A percentile compares a stretch with the other conserved stretches of the same genome.
Evolutionary conservation across 179 eudicot species (phyloP).

Genomic region (Silene coronaria): DNA sequence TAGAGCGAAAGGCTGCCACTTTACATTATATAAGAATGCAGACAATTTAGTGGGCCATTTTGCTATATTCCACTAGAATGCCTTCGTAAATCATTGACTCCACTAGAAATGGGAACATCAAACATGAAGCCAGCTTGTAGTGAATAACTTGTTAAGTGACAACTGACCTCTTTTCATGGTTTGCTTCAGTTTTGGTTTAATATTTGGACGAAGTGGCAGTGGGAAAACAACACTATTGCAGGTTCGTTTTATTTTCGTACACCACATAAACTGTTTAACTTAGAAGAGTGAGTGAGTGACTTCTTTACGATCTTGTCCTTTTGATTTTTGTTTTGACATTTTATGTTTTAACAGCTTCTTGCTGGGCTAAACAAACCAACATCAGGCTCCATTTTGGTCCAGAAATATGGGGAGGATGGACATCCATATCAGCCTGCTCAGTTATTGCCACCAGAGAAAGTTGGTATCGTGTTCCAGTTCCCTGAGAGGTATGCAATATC

Average conservation of each 20-base stretch:
- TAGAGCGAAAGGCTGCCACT: background rate
- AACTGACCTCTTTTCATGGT: constrained; percentile 14
- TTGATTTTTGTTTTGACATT: constrained; percentile 9
- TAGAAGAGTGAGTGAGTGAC: background rate
- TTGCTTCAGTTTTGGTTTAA: constrained; percentile 70
- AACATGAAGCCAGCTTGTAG: background rate
- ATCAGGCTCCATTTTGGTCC: constrained; percentile 70
- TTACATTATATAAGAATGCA: background rate
- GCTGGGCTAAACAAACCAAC: constrained; percentile 90
- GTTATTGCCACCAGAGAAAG: constrained; percentile 53
- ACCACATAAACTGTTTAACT: background rate
- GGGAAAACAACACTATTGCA: constrained; percentile 96
- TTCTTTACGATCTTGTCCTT: background rate
- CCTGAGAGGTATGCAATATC: constrained; percentile 71
- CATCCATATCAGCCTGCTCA: constrained; percentile 42
- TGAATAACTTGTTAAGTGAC: background rate
- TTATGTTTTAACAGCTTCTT: constrained; percentile 52
- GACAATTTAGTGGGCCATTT: background rate
- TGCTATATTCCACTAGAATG: background rate
- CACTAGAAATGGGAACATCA: background rate
- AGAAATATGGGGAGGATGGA: constrained; percentile 63
- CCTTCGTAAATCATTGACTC: background rate
- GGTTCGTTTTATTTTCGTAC: constrained; percentile 32
- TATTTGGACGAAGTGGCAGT: constrained; percentile 97
- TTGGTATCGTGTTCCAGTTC: constrained; percentile 93